Evolutionary conservation across 1,284 basidiomycete genomes (phyloP), one percentile per base, ranked within the genome.

Genomic region (Cutaneotrichosporon sp.): DNA sequence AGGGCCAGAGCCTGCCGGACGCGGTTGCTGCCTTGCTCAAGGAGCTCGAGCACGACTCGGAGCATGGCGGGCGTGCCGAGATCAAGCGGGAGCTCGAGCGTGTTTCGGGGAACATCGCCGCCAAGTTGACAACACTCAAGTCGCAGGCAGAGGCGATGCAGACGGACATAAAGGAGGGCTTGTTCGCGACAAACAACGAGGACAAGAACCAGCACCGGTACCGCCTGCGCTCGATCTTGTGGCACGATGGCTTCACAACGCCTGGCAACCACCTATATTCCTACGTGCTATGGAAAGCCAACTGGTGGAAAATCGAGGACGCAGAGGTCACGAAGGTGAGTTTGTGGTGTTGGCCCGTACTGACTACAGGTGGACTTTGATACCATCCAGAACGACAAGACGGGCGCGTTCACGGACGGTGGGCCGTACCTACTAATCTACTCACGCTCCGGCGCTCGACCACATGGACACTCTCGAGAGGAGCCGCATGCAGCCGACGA

Each of bases 231-330:
- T 69, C 76, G 11, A 61, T 77, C 2, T 52, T 78, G 16, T 75
- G 73, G 66, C 70, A 77, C 56, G 77, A 79, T 60, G 77, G 77
- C 9, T 72, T 71, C 32, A 59, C 71, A 1, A 72, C 75, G 0
- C 70, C 70, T 1, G 66, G 66, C 3, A 68, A 69, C 26, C 77
- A 78, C 58, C 58, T 78, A 6, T 79, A 73, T 66, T 57, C 67
- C 5, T 79, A 79, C 59, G 63, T 76, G 16, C 55, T 65, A 22
- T 60, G 60, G 2, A 72, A 70, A 4, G 70, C 70, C 22, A 68
- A 65, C 16, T 79, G 77, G 77, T 79, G 73, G 73, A 74, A 71
- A 61, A 65, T 78, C 6, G 69, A 72, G 57, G 77, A 75, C 16
- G 67, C 74, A 16, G 69, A 73, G 51, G 67, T 65, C 2, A 67